phyloP scores from a whole-genome alignment of 2,329 filamentous ascomycete genomes.

The Ascochyta fabae region DNA sequence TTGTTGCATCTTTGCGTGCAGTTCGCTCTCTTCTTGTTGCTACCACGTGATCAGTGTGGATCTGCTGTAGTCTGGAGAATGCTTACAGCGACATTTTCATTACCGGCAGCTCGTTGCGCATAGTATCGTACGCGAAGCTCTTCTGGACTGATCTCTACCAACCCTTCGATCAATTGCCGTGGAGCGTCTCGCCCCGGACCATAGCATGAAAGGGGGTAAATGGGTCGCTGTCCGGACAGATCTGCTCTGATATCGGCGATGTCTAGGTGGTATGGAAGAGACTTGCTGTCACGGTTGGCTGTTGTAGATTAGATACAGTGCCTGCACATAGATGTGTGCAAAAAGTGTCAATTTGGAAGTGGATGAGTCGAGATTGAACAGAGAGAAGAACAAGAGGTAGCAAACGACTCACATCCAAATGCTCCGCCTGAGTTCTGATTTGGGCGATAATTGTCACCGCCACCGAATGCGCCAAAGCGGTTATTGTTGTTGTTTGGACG shows the following conservation, averaged over 20 bases:
- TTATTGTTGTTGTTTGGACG: slow-evolving; percentile 38
- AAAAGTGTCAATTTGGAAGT: background rate
- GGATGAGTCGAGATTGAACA: background rate
- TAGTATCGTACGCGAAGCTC: slow-evolving; percentile 81
- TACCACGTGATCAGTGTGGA: slow-evolving; percentile 45
- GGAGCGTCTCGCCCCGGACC: slow-evolving; percentile 79
- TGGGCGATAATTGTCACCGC: slow-evolving; percentile 44
- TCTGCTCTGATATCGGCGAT: slow-evolving; percentile 57
- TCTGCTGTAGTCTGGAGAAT: background rate
- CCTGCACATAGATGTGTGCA: background rate
- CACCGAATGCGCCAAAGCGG: slow-evolving; percentile 62
- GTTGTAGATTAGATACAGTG: background rate
- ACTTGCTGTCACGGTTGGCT: slow-evolving; percentile 29
- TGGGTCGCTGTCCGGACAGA: slow-evolving; percentile 72
- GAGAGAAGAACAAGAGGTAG: background rate
- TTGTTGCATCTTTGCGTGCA: slow-evolving; percentile 68
- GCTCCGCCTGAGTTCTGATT: slow-evolving; percentile 33
- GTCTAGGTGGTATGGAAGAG: slow-evolving; percentile 35
- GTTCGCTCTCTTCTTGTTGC: slow-evolving; percentile 65
- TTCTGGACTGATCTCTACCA: slow-evolving; percentile 85
- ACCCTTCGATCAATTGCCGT: slow-evolving; percentile 82
- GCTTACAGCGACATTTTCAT: slow-evolving; percentile 60
- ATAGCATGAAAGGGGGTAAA: slow-evolving; percentile 88
- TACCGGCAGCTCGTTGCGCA: slow-evolving; percentile 66
- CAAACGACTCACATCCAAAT: slow-evolving; percentile 49